Conservation (phyloP, 352 stramenopile genomes). For the Phytophthora aleatoria region DNA sequence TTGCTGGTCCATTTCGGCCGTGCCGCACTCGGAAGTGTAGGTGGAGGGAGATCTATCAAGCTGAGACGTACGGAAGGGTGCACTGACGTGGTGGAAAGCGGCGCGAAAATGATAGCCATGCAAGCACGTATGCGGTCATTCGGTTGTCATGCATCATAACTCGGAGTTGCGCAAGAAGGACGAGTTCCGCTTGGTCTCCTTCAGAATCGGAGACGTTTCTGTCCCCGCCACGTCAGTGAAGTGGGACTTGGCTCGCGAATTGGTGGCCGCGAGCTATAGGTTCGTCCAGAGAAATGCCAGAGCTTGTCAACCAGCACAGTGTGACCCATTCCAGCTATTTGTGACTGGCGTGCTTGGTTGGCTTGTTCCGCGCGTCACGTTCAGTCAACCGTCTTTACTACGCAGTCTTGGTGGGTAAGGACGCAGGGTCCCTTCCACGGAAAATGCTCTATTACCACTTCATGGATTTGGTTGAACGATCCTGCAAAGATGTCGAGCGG, state of each 20-base stretch:
- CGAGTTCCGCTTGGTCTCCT: slow-evolving; percentile 21
- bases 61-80: slow-evolving; percentile 11
- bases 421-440: slow-evolving; percentile 2
- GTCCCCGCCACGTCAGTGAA: slow-evolving; percentile 20
- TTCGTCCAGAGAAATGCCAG: slow-evolving; percentile 8
- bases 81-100: slow-evolving; percentile 25
- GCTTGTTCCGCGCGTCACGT: slow-evolving; percentile 3
- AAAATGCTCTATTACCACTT: slow-evolving; percentile 29
- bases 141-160: slow-evolving; percentile 13
- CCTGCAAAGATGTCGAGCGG: too few species aligned
- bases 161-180: slow-evolving; percentile 14
- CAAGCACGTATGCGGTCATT: slow-evolving; percentile 14
- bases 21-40: slow-evolving; percentile 14
- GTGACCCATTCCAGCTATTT: slow-evolving; percentile 14
- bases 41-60: slow-evolving; percentile 12
- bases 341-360: slow-evolving; percentile 22
- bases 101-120: slow-evolving; percentile 16
- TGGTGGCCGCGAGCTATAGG: slow-evolving; percentile 13
- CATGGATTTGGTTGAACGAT: slow-evolving; percentile 10
- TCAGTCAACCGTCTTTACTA: slow-evolving; percentile 14
- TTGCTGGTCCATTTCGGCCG: slow-evolving; percentile 1
- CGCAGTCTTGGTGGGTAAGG: slow-evolving; percentile 13
- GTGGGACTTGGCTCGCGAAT: slow-evolving; percentile 13
- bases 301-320: slow-evolving; percentile 5
- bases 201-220: slow-evolving; percentile 30